Evolutionary conservation across 345 rosid species (phyloP).

Genomic region (Kandelia obovata): DNA sequence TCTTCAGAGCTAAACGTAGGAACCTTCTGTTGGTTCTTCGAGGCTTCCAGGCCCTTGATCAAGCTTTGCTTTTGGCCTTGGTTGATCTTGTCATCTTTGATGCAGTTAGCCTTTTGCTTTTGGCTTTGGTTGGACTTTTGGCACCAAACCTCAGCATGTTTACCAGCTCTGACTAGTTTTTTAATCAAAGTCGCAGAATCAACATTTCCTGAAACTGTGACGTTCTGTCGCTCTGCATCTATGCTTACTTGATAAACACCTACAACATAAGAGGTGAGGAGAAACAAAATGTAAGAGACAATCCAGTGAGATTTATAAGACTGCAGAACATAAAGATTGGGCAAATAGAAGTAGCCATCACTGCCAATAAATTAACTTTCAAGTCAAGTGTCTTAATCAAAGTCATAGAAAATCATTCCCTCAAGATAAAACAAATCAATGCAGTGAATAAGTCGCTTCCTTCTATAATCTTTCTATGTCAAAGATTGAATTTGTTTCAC

Average conservation of each 20-base stretch:
- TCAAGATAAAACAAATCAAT: too few relatives aligned
- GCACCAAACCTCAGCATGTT: slow-evolving; percentile 75
- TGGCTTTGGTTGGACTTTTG: slow-evolving; percentile 49
- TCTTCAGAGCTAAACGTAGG: slow-evolving; percentile 35
- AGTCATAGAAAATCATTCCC: too few relatives aligned
- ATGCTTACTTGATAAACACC: slow-evolving; percentile 69
- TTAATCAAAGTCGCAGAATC: slow-evolving; percentile 63
- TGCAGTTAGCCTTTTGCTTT: slow-evolving; percentile 31
- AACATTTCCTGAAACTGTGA: slow-evolving; percentile 65
- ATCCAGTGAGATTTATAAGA: not conserved
- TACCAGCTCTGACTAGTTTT: slow-evolving; percentile 64
- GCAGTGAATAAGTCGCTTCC: too few relatives aligned
- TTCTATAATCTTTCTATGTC: too few relatives aligned
- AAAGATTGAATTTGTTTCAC: too few relatives aligned
- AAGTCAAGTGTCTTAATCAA: too few relatives aligned
- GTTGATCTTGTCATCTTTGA: slow-evolving; percentile 40
- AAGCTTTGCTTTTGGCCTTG: slow-evolving; percentile 48
- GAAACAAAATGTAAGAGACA: not conserved
- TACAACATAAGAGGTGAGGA: slow-evolving; percentile 17
- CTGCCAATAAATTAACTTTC: too few relatives aligned
- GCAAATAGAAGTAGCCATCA: too few relatives aligned
- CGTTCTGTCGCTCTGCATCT: slow-evolving; percentile 75
- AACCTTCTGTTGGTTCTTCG: slow-evolving; percentile 45
- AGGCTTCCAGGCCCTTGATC: slow-evolving; percentile 39
- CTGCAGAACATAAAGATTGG: too few relatives aligned